Percentiles rank a stretch among this genome's conserved stretches.
Conservation (phyloP, 1,284 basidiomycete species). For the Puccinia triticina region DNA sequence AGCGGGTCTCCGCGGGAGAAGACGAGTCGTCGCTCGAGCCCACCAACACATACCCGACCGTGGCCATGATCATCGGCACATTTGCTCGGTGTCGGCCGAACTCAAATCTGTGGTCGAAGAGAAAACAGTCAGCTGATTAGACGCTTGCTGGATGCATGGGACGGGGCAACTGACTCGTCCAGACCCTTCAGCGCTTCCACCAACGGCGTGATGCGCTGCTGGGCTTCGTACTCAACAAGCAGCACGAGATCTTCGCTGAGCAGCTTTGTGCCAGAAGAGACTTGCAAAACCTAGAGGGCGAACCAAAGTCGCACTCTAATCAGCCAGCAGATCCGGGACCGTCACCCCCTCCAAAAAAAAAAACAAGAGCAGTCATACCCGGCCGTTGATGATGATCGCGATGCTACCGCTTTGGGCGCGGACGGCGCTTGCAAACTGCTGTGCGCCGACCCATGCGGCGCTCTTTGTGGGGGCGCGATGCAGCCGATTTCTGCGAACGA, state of each 20-base stretch:
- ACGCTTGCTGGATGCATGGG: background rate
- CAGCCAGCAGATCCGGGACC: background rate
- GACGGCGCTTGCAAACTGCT: constrained; percentile 59
- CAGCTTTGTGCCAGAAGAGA: background rate
- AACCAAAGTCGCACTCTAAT: background rate
- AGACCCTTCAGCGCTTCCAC: constrained; percentile 23
- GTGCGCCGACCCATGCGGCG: constrained; percentile 25
- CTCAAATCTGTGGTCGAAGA: constrained; percentile 14
- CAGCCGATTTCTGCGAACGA: background rate
- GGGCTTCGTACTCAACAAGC: constrained; percentile 46
- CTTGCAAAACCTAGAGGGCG: background rate
- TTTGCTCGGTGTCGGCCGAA: background rate
- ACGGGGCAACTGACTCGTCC: constrained; percentile 1
- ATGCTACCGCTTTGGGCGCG: constrained; percentile 66
- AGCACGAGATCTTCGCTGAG: constrained; percentile 32
- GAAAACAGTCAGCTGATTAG: background rate
- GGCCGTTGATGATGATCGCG: constrained; percentile 76
- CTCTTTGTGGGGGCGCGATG: background rate
- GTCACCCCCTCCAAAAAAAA: no score
- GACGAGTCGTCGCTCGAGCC: constrained; percentile 14
- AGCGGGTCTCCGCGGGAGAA: constrained; percentile 15
- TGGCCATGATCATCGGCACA: constrained; percentile 37
- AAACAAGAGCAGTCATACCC: constrained; percentile 64
- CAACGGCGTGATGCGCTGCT: constrained; percentile 37
- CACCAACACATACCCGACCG: constrained; percentile 39